phyloP scores from a whole-genome alignment of 2,329 filamentous ascomycete genomes.

The Trichoderma guizhouense region DNA sequence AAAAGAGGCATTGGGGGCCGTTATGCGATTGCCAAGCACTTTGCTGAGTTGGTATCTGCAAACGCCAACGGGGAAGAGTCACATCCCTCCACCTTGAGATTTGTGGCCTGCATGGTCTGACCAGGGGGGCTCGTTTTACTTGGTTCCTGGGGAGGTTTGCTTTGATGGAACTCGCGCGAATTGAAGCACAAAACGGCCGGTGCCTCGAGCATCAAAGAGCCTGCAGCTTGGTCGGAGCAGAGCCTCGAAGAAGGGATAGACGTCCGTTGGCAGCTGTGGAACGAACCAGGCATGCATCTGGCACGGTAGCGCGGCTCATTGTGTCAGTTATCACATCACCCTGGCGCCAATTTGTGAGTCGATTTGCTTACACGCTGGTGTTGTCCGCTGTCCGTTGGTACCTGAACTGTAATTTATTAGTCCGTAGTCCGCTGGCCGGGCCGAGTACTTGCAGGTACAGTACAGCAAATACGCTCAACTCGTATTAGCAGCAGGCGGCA shows the following conservation, averaged over 20 bases:
- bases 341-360: not conserved
- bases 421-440: not conserved
- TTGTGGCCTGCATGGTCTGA: not conserved
- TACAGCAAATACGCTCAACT: not conserved
- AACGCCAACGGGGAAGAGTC: not conserved
- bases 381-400: not conserved
- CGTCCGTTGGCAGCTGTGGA: conserved; percentile 1
- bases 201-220: not conserved
- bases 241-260: not conserved
- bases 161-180: not conserved
- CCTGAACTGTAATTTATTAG: not conserved
- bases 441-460: not conserved
- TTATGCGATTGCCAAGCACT: not conserved
- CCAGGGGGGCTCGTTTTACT: not conserved
- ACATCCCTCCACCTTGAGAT: not conserved
- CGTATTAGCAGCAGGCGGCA: not conserved
- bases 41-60: not conserved
- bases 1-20: not conserved
- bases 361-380: not conserved
- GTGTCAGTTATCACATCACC: conserved; percentile 9
- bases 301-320: not conserved
- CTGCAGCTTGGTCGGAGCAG: not conserved
- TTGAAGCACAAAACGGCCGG: not conserved
- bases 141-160: not conserved
- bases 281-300: not conserved